phyloP scores from a whole-genome alignment of 2,329 filamentous ascomycete genomes.

The Didymellaceae sp. region DNA sequence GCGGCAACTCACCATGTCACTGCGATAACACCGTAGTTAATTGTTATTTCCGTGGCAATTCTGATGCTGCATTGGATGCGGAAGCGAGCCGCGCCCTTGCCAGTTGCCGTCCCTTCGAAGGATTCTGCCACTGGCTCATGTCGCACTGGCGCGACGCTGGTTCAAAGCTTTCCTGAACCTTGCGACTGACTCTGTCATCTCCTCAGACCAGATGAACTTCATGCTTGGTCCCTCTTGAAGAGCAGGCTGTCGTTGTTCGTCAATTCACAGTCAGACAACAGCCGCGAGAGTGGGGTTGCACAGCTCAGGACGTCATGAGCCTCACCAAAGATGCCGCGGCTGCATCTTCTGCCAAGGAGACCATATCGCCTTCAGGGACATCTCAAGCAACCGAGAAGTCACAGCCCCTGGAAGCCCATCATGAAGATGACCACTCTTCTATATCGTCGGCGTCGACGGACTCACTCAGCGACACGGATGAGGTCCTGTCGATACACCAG shows the following conservation, averaged over 20 bases:
- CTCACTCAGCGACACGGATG: constrained; percentile 27
- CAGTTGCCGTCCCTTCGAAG: constrained; percentile 7
- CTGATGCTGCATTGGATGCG: constrained; percentile 1
- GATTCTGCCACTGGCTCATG: constrained; percentile 13
- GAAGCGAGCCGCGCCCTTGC: constrained; percentile 12
- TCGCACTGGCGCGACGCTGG: constrained; percentile 15
- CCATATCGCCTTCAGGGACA: constrained; percentile 4
- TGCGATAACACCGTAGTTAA: constrained; percentile 7
- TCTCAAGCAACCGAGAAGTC: constrained; percentile 1
- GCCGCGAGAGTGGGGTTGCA: constrained; percentile 2
- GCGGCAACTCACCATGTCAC: constrained; percentile 2
- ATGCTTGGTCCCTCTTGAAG: not conserved
- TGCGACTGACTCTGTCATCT: not conserved
- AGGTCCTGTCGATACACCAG: constrained; percentile 39
- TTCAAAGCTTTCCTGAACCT: constrained; percentile 8
- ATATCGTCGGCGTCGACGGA: constrained; percentile 36
- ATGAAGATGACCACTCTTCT: constrained; percentile 32
- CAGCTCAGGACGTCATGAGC: not conserved
- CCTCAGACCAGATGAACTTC: not conserved
- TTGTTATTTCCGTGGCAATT: constrained; percentile 8
- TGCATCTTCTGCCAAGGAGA: constrained; percentile 10
- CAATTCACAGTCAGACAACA: not conserved
- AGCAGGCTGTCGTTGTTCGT: not conserved
- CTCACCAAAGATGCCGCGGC: constrained; percentile 19
- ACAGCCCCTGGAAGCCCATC: not conserved